A percentile compares a stretch with the other conserved stretches of the same genome.
Conservation (phyloP, 2,329 filamentous ascomycete species). For the Lasiodiplodia sp. region DNA sequence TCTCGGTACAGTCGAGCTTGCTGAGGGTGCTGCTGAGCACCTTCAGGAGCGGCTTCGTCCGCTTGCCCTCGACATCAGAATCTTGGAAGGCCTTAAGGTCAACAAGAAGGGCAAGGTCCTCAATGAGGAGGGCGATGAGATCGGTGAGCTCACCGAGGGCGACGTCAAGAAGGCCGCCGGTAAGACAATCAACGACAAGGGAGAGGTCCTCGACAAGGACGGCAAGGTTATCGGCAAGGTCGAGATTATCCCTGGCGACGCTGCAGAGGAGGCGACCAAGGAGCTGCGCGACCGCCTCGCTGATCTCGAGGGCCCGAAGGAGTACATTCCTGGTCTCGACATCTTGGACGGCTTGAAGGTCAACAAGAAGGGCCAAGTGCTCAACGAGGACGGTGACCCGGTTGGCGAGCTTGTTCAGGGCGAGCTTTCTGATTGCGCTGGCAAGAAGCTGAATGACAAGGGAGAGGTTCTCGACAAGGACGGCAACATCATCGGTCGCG, state of each 20-base stretch:
- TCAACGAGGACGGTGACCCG: constrained; percentile 61
- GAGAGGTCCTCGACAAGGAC: constrained; percentile 59
- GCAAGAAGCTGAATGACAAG: constrained; percentile 70
- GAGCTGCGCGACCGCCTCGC: constrained; percentile 54
- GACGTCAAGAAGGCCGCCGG: constrained; percentile 54
- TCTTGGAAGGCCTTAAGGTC: constrained; percentile 61
- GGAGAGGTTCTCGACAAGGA: constrained; percentile 71
- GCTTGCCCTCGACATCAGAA: constrained; percentile 54
- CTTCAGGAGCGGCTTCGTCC: constrained; percentile 50
- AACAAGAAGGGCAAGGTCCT: constrained; percentile 65
- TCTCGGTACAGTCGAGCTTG: constrained; percentile 59
- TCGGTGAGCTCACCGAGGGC: constrained; percentile 58
- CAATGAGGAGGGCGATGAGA: constrained; percentile 59
- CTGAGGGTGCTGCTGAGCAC: constrained; percentile 57
- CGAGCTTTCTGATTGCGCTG: constrained; percentile 67
- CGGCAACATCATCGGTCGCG: constrained; percentile 68
- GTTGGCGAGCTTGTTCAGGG: constrained; percentile 64
- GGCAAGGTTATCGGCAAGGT: constrained; percentile 60
- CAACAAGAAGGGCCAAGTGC: constrained; percentile 64
- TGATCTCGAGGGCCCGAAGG: constrained; percentile 47
- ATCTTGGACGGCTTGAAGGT: constrained; percentile 62
- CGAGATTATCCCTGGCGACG: constrained; percentile 57
- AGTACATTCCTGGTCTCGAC: constrained; percentile 53
- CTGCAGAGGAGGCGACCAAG: constrained; percentile 59
- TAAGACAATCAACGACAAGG: constrained; percentile 59